Evolutionary conservation across 495 filamentous ascomycete species (phyloP), one percentile per base, ranked within the genome.

Genomic region (Astrothelium macrocarpum): DNA sequence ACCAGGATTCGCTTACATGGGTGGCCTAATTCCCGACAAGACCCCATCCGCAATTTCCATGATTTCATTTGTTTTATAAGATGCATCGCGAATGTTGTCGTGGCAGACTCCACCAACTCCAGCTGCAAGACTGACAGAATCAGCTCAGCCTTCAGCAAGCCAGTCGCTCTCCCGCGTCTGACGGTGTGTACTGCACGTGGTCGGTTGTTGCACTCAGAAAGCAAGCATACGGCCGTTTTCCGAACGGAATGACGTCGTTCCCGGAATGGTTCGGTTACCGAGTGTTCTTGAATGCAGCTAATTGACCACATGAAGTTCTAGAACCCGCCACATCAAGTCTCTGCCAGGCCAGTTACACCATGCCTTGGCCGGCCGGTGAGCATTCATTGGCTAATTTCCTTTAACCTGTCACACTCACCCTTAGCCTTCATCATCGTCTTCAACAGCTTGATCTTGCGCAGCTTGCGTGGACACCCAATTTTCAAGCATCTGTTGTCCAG

Each of bases 401-500:
- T 56, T 56, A 16, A 20, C 49, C 49, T 26, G 29, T 29, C 49
- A 29, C 49, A 29, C 10, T 4, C 34, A 39, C 4, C 5, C 25
- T 65, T 60, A 74, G 72, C 70, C 78, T 61, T 81, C 79, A 61
- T 83, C 81, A 62, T 78, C 77, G 28, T 72, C 72, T 56, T 69
- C 66, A 20, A 70, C 58, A 1, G 63, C 70, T 46, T 69, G 70
- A 25, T 73, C 74, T 34, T 71, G 69, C 26, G 69, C 73, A 14
- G 74, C 76, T 64, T 78, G 76, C 53, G 76, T 78, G 5, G 84
- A 83, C 56, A 96, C 93, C 88, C 91, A 96, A 71, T 91, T 90
- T 79, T 97, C 91, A 86, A 97, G 89, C 80, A 90, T 84, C 61
- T 86, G 87, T 69, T 90, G 87, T 32, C 89, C 86, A 16, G 75